These are phyloP conservation scores for Saccharomycopsis sp. DNA, from an alignment of 805 yeast genomes.

Conservation along the genomic window DNA sequence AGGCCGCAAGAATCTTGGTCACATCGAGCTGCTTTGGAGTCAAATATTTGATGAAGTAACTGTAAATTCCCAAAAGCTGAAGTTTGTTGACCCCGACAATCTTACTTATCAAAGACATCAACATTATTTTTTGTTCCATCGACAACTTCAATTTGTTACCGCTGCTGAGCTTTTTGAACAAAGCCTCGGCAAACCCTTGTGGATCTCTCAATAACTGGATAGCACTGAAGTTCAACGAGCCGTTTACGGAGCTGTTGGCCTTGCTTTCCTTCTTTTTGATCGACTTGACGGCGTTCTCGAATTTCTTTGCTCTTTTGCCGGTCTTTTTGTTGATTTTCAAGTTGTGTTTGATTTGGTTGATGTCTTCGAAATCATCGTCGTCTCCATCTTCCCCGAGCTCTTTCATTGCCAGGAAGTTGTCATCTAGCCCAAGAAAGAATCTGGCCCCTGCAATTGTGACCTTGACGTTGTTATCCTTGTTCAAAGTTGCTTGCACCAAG, in stretches of 20 bases:
- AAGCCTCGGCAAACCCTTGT: slow-evolving; percentile 89
- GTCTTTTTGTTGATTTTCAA: slow-evolving; percentile 79
- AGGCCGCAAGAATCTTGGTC: slow-evolving; percentile 93
- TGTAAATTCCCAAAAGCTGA: slow-evolving; percentile 82
- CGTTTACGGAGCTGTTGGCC: slow-evolving; percentile 42
- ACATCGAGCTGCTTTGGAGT: slow-evolving; percentile 94
- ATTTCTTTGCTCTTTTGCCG: slow-evolving; percentile 70
- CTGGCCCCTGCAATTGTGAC: slow-evolving; percentile 85
- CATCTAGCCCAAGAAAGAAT: slow-evolving; percentile 92
- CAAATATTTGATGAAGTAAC: slow-evolving; percentile 79
- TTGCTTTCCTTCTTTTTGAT: slow-evolving; percentile 49
- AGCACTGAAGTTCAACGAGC: slow-evolving; percentile 84
- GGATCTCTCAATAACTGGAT: slow-evolving; percentile 93
- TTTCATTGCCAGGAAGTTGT: slow-evolving; percentile 70
- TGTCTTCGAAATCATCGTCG: slow-evolving; percentile 61
- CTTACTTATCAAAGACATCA: slow-evolving; percentile 83
- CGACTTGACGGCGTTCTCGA: slow-evolving; percentile 65
- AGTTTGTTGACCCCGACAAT: slow-evolving; percentile 92
- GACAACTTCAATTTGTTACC: slow-evolving; percentile 65
- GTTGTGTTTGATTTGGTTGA: slow-evolving; percentile 53
- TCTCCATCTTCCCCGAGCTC: slow-evolving; percentile 64
- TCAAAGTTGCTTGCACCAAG: slow-evolving; percentile 93
- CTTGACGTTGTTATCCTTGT: slow-evolving; percentile 62
- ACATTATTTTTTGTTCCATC: slow-evolving; percentile 81
- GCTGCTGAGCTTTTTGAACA: slow-evolving; percentile 66